Percentiles rank a stretch among this genome's conserved stretches.
Evolutionary conservation across 148 eudicot genomes (phyloP).

Genomic region (Euryodendron excelsum): DNA sequence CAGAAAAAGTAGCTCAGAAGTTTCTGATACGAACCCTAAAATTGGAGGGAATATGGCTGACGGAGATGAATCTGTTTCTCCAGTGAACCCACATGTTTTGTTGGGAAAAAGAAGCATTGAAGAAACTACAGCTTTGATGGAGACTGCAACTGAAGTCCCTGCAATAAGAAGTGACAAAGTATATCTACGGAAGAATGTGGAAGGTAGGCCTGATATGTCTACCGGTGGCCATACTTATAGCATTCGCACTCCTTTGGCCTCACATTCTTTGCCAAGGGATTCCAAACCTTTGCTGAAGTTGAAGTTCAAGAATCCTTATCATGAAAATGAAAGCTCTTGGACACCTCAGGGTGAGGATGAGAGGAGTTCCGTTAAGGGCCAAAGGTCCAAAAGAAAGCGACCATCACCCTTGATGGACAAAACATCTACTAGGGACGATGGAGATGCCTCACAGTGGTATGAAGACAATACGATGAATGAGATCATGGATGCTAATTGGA

Average conservation of each 20-base stretch:
- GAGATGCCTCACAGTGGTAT: constrained; percentile 38
- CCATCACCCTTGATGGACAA: constrained; percentile 43
- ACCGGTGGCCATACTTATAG: constrained; percentile 35
- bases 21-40: constrained; percentile 33
- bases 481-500: constrained; percentile 76
- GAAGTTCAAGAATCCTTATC: constrained; percentile 70
- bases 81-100: constrained; percentile 27
- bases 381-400: constrained; percentile 88
- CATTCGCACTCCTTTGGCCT: constrained; percentile 25
- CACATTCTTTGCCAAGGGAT: constrained; percentile 52
- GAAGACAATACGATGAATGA: constrained; percentile 48
- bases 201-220: constrained; percentile 30
- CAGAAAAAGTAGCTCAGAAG: constrained; percentile 45
- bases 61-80: constrained; percentile 38
- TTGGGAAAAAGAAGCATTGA: constrained; percentile 37
- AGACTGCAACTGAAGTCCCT: constrained; percentile 28
- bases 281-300: constrained; percentile 68
- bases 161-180: constrained; percentile 41
- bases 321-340: constrained; percentile 50
- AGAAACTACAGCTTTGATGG: constrained; percentile 26
- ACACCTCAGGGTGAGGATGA: constrained; percentile 61
- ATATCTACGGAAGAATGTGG: constrained; percentile 43
- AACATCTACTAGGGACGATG: constrained; percentile 38
- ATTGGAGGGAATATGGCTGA: constrained; percentile 31
- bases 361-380: constrained; percentile 70